Evolutionary conservation across 176 grass and related monocot genomes (phyloP).

Genomic region (Oryza rufipogon): DNA sequence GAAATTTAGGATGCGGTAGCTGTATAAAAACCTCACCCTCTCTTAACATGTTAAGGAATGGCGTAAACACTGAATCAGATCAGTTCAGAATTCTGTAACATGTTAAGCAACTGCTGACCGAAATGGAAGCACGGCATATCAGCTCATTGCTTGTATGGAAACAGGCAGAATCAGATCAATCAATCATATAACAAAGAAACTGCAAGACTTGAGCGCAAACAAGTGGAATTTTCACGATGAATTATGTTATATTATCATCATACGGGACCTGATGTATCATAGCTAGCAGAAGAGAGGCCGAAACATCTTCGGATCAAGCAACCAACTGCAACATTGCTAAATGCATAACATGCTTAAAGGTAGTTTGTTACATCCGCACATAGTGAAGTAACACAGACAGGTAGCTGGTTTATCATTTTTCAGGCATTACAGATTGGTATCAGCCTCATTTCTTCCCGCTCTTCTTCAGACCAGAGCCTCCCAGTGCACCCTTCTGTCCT

Average conservation of each 20-base stretch:
- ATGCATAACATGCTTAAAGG: conserved; percentile 15
- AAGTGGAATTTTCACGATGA: background rate
- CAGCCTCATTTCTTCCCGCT: conserved; percentile 86
- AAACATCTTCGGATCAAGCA: conserved; percentile 37
- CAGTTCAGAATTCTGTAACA: background rate
- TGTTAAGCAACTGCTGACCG: background rate
- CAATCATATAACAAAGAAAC: background rate
- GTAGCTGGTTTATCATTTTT: conserved; percentile 30
- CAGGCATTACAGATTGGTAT: background rate
- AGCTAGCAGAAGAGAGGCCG: conserved; percentile 27
- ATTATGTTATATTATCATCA: conserved; percentile 23
- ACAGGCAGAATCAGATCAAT: background rate
- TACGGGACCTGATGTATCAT: conserved; percentile 6
- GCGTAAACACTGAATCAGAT: background rate
- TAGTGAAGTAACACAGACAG: conserved; percentile 23
- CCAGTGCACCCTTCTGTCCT: conserved; percentile 75
- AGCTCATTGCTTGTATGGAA: background rate
- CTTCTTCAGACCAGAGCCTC: conserved; percentile 94
- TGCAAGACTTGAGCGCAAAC: background rate
- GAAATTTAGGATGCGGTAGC: background rate
- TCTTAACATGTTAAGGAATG: background rate
- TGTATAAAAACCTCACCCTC: background rate
- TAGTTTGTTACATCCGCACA: conserved; percentile 37
- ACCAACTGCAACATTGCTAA: conserved; percentile 31
- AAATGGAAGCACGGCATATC: background rate